These are phyloP conservation scores for Lunularia cruciata DNA, from an alignment of 225 moss, liverwort and hornwort species.

Conservation along the genomic window DNA sequence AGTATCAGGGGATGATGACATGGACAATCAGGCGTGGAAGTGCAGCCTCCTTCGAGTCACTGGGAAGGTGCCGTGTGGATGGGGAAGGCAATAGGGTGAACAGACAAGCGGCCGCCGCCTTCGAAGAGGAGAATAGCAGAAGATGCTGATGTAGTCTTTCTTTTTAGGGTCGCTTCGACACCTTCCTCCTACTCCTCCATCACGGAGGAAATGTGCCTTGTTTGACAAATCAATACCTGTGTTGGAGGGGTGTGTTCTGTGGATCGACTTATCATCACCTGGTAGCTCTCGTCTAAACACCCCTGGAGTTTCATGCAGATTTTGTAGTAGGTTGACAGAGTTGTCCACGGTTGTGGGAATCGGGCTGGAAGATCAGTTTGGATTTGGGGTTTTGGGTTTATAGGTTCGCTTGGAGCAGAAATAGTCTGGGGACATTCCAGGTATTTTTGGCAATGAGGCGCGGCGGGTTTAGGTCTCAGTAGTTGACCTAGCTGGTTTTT, in stretches of 20 bases:
- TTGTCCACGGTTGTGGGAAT: no score
- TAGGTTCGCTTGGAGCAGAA: neutral
- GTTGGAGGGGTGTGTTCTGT: neutral
- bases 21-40: no score
- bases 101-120: constrained; percentile 24
- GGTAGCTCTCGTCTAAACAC: neutral
- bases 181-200: neutral
- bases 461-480: constrained; percentile 16
- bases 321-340: no score
- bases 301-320: no score
- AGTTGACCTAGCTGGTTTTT: neutral
- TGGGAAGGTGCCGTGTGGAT: neutral
- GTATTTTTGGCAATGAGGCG: neutral
- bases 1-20: no score
- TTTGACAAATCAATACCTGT: neutral
- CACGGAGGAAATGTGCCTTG: neutral
- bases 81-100: neutral
- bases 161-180: constrained; percentile 4
- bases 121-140: constrained; percentile 1
- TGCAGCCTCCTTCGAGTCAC: no score
- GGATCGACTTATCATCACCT: neutral
- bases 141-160: neutral
- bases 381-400: constrained; percentile 20
- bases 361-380: neutral
- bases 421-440: neutral